A percentile compares a stretch with the other conserved stretches of the same genome.
phyloP scores from a whole-genome alignment of 345 rosid species.

The Syzygium jambos region DNA sequence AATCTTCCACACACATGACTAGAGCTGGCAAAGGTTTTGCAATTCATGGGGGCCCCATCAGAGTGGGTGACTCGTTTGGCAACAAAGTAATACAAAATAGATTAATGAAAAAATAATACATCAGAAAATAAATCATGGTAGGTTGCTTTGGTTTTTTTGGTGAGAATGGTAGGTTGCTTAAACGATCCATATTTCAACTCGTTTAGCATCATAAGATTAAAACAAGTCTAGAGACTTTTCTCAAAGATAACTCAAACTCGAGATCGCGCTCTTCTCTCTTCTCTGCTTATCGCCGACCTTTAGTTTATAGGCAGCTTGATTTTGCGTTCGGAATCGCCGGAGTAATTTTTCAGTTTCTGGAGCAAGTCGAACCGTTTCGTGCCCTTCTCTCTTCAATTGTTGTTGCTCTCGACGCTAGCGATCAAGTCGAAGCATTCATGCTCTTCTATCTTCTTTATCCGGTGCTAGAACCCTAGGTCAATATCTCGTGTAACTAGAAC shows the following conservation, averaged over 20 bases:
- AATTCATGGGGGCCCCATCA: too few species aligned
- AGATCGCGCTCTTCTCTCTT: neutral
- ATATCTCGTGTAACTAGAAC: neutral
- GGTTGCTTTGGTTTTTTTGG: too few species aligned
- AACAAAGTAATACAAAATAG: neutral
- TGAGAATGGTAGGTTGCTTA: neutral
- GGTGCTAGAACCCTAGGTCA: neutral
- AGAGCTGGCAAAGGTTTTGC: too few species aligned
- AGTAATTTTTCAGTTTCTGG: neutral
- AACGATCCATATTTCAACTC: neutral
- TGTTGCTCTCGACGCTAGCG: neutral
- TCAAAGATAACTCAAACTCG: neutral
- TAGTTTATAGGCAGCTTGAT: neutral
- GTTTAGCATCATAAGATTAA: neutral
- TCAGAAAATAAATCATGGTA: neutral
- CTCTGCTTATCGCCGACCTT: neutral
- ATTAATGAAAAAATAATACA: neutral
- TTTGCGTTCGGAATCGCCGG: rapidly evolving
- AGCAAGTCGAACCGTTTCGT: neutral
- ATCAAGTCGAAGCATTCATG: neutral
- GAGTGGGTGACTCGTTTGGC: too few species aligned
- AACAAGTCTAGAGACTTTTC: neutral
- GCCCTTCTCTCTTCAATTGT: neutral
- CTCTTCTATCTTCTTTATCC: neutral
- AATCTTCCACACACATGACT: too few species aligned